A percentile compares a stretch with the other conserved stretches of the same genome.
Conservation (phyloP, 345 rosid genomes). For the Gynandropsis gynandra region DNA sequence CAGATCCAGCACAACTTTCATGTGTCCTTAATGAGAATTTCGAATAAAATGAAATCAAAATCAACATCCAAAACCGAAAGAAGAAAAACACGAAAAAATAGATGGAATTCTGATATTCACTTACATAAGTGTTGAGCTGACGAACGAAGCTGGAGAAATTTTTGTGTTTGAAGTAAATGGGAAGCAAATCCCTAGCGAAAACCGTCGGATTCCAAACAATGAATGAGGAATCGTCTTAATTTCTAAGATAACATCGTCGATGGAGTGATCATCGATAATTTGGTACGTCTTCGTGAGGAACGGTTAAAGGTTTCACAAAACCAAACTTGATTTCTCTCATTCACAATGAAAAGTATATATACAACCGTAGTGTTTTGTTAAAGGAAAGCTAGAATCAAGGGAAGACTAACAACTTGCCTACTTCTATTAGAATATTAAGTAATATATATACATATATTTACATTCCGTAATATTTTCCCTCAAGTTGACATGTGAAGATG, state of each 20-base stretch:
- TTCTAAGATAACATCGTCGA: constrained; percentile 82
- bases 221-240: constrained; percentile 75
- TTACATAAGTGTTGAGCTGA: constrained; percentile 88
- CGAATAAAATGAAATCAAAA: not conserved
- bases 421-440: too few species aligned
- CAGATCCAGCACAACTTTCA: constrained; percentile 77
- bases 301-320: too few species aligned
- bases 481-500: too few species aligned
- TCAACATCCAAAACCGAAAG: not conserved
- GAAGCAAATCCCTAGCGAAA: constrained; percentile 83
- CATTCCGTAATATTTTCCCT: too few species aligned
- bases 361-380: too few species aligned
- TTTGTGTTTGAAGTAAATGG: constrained; percentile 76
- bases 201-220: constrained; percentile 82
- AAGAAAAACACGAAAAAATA: too few species aligned
- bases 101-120: not conserved
- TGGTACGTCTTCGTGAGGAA: constrained; percentile 74
- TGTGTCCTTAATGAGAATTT: constrained; percentile 49
- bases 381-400: too few species aligned
- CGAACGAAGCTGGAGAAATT: constrained; percentile 94
- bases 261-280: constrained; percentile 57
- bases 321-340: too few species aligned
- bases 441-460: too few species aligned
- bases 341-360: too few species aligned
- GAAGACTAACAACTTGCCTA: too few species aligned